These are phyloP conservation scores for Russula olivacea DNA, from an alignment of 768 basidiomycete species.

Conservation along the genomic window DNA sequence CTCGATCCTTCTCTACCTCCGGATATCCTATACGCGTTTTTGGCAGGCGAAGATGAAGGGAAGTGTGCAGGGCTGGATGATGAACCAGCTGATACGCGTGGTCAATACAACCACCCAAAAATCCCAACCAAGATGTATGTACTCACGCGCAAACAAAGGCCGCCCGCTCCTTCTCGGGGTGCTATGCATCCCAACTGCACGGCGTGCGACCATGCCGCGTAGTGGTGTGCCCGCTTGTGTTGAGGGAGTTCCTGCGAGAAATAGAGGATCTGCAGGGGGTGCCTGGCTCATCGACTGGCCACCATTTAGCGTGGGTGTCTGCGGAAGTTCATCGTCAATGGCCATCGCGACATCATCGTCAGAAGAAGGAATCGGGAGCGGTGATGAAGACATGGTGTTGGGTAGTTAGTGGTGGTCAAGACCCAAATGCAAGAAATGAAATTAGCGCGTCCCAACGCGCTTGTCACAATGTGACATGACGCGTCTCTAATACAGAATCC, in stretches of 20 bases:
- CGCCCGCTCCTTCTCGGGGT: slow-evolving; percentile 25
- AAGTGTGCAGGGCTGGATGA: slow-evolving; percentile 32
- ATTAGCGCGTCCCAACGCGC: slow-evolving; percentile 21
- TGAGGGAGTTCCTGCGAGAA: slow-evolving; percentile 23
- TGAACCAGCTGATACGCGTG: slow-evolving; percentile 13
- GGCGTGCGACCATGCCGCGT: slow-evolving; percentile 18
- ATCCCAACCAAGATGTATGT: not conserved
- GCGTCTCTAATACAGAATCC: not conserved
- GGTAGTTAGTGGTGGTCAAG: not conserved
- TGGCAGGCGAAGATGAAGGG: slow-evolving; percentile 29
- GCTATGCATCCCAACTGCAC: slow-evolving; percentile 20
- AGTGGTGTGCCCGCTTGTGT: slow-evolving; percentile 22
- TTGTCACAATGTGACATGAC: slow-evolving; percentile 24
- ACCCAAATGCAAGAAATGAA: not conserved
- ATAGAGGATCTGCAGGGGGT: slow-evolving; percentile 17
- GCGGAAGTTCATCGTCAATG: slow-evolving; percentile 21
- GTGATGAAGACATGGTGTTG: slow-evolving; percentile 22
- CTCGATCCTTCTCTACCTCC: slow-evolving; percentile 21
- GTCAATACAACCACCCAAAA: not conserved
- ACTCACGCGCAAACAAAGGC: slow-evolving; percentile 24
- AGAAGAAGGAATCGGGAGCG: slow-evolving; percentile 24
- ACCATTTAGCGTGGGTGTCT: slow-evolving; percentile 22
- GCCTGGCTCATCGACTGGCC: slow-evolving; percentile 35
- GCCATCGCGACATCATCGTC: slow-evolving; percentile 20
- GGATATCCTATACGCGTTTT: slow-evolving; percentile 25